A percentile compares a stretch with the other conserved stretches of the same genome.
Evolutionary conservation across 1,284 basidiomycete species (phyloP).

Genomic region (Ceratobasidium sp.): DNA sequence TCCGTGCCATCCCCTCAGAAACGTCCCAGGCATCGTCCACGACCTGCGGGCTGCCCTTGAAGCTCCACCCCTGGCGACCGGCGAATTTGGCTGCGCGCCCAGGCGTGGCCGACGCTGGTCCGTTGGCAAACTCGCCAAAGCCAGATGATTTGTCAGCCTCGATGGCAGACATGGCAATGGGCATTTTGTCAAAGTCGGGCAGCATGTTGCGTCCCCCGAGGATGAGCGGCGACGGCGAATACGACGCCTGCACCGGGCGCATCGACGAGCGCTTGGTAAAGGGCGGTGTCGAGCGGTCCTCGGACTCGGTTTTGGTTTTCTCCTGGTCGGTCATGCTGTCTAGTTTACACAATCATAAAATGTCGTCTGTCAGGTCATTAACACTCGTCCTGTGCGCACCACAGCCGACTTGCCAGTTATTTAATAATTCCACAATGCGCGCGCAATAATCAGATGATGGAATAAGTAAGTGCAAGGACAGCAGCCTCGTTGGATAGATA

Average conservation of each 20-base stretch:
- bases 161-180: constrained; percentile 36
- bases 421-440: constrained; percentile 7
- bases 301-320: constrained; percentile 18
- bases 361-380: constrained; percentile 4
- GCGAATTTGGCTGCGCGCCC: constrained; percentile 25
- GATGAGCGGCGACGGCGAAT: constrained; percentile 36
- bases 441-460: constrained; percentile 35
- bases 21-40: constrained; percentile 26
- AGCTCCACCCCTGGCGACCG: constrained; percentile 28
- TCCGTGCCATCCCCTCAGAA: constrained; percentile 23
- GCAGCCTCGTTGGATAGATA: constrained; percentile 35
- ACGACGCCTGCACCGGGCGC: constrained; percentile 12
- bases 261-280: constrained; percentile 28
- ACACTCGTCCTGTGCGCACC: not conserved
- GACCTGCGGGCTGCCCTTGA: constrained; percentile 22
- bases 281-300: constrained; percentile 29
- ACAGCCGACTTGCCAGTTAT: constrained; percentile 14
- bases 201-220: constrained; percentile 27
- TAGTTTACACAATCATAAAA: constrained; percentile 10
- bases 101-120: constrained; percentile 22
- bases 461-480: constrained; percentile 34
- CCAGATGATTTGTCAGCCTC: constrained; percentile 36
- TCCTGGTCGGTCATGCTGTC: not conserved
- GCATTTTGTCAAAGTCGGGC: constrained; percentile 11
- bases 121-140: constrained; percentile 26